These are phyloP conservation scores for Pontederia crassipes DNA, from an alignment of 176 grass and related monocot species.

Conservation along the genomic window DNA sequence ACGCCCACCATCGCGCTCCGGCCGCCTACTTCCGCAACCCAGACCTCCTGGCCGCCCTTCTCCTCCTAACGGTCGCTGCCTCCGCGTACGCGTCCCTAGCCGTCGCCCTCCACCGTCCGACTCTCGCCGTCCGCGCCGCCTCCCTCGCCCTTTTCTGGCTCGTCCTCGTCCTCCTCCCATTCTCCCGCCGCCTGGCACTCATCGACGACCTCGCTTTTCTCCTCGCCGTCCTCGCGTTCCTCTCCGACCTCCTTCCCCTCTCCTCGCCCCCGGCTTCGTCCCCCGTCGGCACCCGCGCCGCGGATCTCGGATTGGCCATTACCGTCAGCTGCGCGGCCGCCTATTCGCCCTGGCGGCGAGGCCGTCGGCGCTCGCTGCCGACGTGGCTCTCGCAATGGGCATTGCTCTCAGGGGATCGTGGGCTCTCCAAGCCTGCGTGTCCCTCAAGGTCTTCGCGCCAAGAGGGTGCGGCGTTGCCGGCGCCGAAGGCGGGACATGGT, in stretches of 20 bases:
- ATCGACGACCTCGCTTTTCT: no score
- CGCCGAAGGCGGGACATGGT: no score
- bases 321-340: no score
- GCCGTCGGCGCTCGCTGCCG: no score
- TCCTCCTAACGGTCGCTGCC: slow-evolving; percentile 1
- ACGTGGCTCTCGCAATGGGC: background rate
- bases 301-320: no score
- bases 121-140: slow-evolving; percentile 2
- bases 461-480: background rate
- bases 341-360: no score
- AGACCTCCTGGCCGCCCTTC: slow-evolving; percentile 1
- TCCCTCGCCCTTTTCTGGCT: background rate
- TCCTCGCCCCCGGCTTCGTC: no score
- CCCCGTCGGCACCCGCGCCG: no score
- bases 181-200: no score
- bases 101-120: background rate
- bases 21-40: background rate
- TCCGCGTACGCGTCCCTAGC: background rate
- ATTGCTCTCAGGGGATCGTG: slow-evolving; percentile 2
- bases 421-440: slow-evolving; percentile 1
- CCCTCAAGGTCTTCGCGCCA: background rate
- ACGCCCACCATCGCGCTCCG: background rate
- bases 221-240: no score
- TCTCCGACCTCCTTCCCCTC: no score
- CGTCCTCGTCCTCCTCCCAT: background rate